Percentiles rank a stretch among this genome's conserved stretches.
These are phyloP conservation scores for Polytrichum commune DNA, from an alignment of 225 moss, liverwort and hornwort species.

Conservation along the genomic window DNA sequence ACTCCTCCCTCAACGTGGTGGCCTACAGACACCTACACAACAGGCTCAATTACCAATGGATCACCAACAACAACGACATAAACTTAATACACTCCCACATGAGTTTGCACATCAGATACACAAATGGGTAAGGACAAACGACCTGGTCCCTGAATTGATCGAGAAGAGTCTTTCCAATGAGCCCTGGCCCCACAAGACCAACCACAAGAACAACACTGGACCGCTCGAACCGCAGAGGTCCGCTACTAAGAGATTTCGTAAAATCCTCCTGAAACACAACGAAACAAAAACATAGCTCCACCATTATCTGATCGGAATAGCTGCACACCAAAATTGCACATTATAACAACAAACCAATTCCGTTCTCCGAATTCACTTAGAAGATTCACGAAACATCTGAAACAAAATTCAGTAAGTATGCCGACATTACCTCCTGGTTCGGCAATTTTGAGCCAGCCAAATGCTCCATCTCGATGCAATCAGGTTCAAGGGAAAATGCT, in stretches of 20 bases:
- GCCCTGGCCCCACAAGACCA: slow-evolving; percentile 88
- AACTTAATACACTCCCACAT: background rate
- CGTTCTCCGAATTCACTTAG: too few relatives aligned
- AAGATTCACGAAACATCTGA: too few relatives aligned
- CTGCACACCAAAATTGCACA: too few relatives aligned
- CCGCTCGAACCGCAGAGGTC: slow-evolving; percentile 57
- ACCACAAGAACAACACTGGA: slow-evolving; percentile 68
- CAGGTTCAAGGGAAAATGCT: too few relatives aligned
- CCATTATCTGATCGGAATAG: too few relatives aligned
- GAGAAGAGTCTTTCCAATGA: slow-evolving; percentile 83
- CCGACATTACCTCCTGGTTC: too few relatives aligned
- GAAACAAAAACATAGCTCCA: slow-evolving; percentile 3
- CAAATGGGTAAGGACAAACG: background rate
- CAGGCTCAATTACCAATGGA: background rate
- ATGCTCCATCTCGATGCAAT: too few relatives aligned
- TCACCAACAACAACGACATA: background rate
- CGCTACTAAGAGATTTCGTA: slow-evolving; percentile 52
- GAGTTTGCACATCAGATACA: background rate
- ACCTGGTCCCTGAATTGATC: slow-evolving; percentile 86
- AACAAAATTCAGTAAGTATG: too few relatives aligned
- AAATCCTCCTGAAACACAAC: slow-evolving; percentile 59
- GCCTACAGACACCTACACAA: slow-evolving; percentile 32
- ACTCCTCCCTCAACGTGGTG: slow-evolving; percentile 68
- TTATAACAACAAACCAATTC: too few relatives aligned
- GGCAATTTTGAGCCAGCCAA: too few relatives aligned